Conservation (phyloP, 208 protist genomes). For the Entamoeba dispar region DNA sequence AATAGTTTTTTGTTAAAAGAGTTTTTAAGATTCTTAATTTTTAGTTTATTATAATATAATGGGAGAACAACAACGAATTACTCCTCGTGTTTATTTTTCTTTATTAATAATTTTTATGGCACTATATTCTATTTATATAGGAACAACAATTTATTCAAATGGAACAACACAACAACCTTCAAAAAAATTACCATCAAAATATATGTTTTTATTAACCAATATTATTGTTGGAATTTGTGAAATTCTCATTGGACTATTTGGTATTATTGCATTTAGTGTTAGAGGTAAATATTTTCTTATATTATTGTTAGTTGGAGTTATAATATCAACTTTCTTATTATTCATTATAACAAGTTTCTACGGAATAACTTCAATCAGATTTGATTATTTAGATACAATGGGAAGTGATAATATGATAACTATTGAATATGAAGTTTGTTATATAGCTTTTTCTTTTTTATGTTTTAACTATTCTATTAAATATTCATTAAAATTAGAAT, state of each 20-base stretch:
- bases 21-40: too few relatives aligned
- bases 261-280: not conserved
- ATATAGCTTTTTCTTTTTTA: too few relatives aligned
- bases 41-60: too few relatives aligned
- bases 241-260: not conserved
- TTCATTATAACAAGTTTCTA: not conserved
- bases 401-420: not conserved
- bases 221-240: not conserved
- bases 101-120: not conserved
- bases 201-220: not conserved
- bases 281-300: not conserved
- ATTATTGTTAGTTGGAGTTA: not conserved
- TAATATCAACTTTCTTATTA: not conserved
- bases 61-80: not conserved
- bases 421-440: not conserved
- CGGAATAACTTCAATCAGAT: not conserved
- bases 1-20: too few relatives aligned
- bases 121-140: not conserved
- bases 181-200: not conserved
- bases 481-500: not conserved
- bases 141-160: not conserved
- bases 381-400: not conserved
- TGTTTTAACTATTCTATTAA: too few relatives aligned
- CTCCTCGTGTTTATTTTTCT: not conserved
- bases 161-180: not conserved